Evolutionary conservation across 495 filamentous ascomycete species (phyloP).

Genomic region (Cercophora sp.): DNA sequence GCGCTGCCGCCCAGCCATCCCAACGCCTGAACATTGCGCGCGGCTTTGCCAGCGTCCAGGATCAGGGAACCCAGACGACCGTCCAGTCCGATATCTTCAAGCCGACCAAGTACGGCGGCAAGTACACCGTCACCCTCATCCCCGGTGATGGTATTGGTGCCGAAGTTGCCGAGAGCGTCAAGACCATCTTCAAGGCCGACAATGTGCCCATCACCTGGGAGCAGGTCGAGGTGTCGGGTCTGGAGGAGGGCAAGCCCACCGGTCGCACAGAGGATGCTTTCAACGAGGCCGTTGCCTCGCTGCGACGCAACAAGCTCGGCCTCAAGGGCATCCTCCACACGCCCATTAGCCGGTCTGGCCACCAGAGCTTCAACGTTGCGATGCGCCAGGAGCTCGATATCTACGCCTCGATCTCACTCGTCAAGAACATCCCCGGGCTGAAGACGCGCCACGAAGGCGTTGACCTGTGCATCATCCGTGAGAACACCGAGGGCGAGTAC

Average conservation of each 20-base stretch:
- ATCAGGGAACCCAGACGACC: conserved; percentile 65
- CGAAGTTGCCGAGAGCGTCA: conserved; percentile 95
- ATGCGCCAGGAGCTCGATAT: conserved; percentile 98
- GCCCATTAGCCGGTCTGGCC: conserved; percentile 91
- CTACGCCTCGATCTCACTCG: conserved; percentile 93
- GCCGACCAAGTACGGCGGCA: conserved; percentile 97
- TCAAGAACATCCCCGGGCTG: conserved; percentile 99
- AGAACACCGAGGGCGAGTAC: conserved; percentile 99
- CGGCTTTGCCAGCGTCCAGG: conserved; percentile 69
- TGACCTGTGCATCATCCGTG: conserved; percentile 97
- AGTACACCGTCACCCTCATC: conserved; percentile 98
- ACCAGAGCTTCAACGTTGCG: conserved; percentile 99
- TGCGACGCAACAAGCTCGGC: conserved; percentile 96
- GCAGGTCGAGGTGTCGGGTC: conserved; percentile 92
- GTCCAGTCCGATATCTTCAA: conserved; percentile 90
- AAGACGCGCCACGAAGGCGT: conserved; percentile 93
- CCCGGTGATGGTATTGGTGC: conserved; percentile 98
- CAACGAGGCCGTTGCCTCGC: conserved; percentile 86
- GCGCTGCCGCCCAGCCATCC: conserved; percentile 47
- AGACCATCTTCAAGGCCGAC: conserved; percentile 98
- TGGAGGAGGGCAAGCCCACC: conserved; percentile 67
- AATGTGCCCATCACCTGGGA: conserved; percentile 99
- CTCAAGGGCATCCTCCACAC: conserved; percentile 97
- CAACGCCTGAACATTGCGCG: conserved; percentile 41
- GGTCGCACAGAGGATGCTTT: conserved; percentile 93